Evolutionary conservation across 805 yeast species (phyloP).

Genomic region (Ogataea naganishii): DNA sequence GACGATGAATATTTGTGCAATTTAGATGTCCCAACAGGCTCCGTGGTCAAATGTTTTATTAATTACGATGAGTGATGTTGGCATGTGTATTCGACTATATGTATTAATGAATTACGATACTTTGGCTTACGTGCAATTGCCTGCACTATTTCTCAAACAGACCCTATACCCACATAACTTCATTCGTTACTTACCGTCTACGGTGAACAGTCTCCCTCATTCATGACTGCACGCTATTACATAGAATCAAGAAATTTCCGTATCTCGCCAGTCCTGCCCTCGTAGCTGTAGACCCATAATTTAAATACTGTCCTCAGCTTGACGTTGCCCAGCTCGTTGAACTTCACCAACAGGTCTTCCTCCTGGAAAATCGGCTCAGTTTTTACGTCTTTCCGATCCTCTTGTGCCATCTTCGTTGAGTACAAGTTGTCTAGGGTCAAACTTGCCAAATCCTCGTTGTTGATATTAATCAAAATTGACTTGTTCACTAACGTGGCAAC

Average conservation of each 20-base stretch:
- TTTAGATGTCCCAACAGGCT: slow-evolving; percentile 46
- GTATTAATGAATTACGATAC: too few relatives aligned
- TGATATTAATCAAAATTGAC: slow-evolving; percentile 39
- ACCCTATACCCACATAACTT: too few relatives aligned
- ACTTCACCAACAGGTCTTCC: slow-evolving; percentile 5
- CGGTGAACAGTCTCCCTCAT: too few relatives aligned
- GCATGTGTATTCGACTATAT: too few relatives aligned
- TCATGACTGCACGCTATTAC: too few relatives aligned
- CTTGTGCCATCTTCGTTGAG: slow-evolving; percentile 9
- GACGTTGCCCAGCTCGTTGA: slow-evolving; percentile 11
- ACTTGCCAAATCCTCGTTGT: slow-evolving; percentile 12
- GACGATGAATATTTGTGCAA: slow-evolving; percentile 43
- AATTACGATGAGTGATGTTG: background rate
- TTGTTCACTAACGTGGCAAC: slow-evolving; percentile 67
- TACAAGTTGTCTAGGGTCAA: background rate
- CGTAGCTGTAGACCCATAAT: slow-evolving; percentile 19
- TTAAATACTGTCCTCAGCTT: slow-evolving; percentile 17
- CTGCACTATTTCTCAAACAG: too few relatives aligned
- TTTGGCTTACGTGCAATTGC: too few relatives aligned
- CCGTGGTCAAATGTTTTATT: slow-evolving; percentile 29
- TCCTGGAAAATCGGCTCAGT: slow-evolving; percentile 4
- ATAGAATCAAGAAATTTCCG: too few relatives aligned
- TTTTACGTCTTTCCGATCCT: slow-evolving; percentile 16
- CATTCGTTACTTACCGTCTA: too few relatives aligned
- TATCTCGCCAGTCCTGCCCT: slow-evolving; percentile 2